Percentiles rank a stretch among this genome's conserved stretches.
Evolutionary conservation across 1,139 yeast genomes (phyloP).

Genomic region (Protomyces inouyei): DNA sequence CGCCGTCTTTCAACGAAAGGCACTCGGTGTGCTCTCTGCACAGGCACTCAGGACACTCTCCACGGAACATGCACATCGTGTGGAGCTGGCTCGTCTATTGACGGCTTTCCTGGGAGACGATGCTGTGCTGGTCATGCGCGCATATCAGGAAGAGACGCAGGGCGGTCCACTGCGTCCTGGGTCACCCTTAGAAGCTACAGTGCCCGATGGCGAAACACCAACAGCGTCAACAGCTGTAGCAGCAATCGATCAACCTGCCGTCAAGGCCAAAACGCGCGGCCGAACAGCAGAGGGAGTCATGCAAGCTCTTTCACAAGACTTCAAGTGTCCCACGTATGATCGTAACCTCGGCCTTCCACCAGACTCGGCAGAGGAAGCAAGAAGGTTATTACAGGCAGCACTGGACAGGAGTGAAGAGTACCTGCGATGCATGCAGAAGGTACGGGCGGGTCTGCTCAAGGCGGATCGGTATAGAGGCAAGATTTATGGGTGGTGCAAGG

Average conservation of each 20-base stretch:
- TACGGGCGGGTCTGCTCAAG: slow-evolving; percentile 22
- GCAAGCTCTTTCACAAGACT: slow-evolving; percentile 10
- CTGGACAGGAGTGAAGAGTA: slow-evolving; percentile 29
- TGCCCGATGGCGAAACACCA: not conserved
- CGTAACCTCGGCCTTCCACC: slow-evolving; percentile 25
- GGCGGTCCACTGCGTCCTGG: slow-evolving; percentile 5
- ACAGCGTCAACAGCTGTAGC: not conserved
- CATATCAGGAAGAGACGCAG: slow-evolving; percentile 9
- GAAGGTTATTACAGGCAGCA: slow-evolving; percentile 27
- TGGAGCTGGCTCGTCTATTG: slow-evolving; percentile 16
- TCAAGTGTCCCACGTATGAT: slow-evolving; percentile 6
- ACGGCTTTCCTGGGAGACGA: slow-evolving; percentile 28
- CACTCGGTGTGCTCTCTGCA: slow-evolving; percentile 18
- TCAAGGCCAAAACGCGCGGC: slow-evolving; percentile 12
- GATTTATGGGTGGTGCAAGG: slow-evolving; percentile 27
- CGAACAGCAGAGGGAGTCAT: slow-evolving; percentile 12
- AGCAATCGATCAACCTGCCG: not conserved
- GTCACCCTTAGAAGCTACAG: not conserved
- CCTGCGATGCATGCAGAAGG: slow-evolving; percentile 23
- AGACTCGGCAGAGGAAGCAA: slow-evolving; percentile 25
- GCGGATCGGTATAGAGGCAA: slow-evolving; percentile 21
- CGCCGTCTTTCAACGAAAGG: slow-evolving; percentile 11
- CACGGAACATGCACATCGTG: slow-evolving; percentile 26
- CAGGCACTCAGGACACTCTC: slow-evolving; percentile 24
- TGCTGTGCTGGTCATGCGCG: slow-evolving; percentile 11